Evolutionary conservation across 495 filamentous ascomycete species (phyloP), one percentile per base, ranked within the genome.

Genomic region (Lentithecium fluviatile): DNA sequence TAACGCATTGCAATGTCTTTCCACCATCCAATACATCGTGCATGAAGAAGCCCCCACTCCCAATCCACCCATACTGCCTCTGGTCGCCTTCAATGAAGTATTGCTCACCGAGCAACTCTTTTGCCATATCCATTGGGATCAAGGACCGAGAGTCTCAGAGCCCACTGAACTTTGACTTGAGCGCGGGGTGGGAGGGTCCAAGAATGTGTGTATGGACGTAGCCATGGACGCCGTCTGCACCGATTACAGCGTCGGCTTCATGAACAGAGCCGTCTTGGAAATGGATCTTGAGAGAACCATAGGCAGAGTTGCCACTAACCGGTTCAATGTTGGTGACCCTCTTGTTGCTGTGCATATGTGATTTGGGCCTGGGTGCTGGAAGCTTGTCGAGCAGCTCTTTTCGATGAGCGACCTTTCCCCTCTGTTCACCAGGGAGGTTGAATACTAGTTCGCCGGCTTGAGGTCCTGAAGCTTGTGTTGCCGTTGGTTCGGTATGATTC

Each of bases 51-150:
- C 50, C 50, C 6, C 20, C 20, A 12, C 38, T 24, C n/a, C 50
- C 50, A 12, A 53, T 19, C 50, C 50, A 53, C 5, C 50, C 50
- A 53, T 53, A 38, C 23, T 53, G 50, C 12, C 50, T 24, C 7
- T 53, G 7, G n/a, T 17, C 7, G 6, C 24, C 10, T 32, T 38
- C 36, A 15, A 38, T 38, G 36, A 51, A 51, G 10, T 6, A 36
- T 32, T 38, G 5, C 25, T 11, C 25, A 37, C 50, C 50, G 8
- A 53, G 50, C 15, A 5, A 11, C 6, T 19, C 21, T n/a, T 26
- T 11, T 11, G 50, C 50, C 38, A 37, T 36, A 5, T 11, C 50
- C 19, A 53, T 19, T 36, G 50, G 32, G 5, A 53, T 24, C 26
- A 56, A 7, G 5, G 6, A 17, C 20, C 13, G 24, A 13, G 6